Evolutionary conservation across 345 rosid genomes (phyloP), one percentile per base, ranked within the genome.

Genomic region (Eucalyptus brandiana): DNA sequence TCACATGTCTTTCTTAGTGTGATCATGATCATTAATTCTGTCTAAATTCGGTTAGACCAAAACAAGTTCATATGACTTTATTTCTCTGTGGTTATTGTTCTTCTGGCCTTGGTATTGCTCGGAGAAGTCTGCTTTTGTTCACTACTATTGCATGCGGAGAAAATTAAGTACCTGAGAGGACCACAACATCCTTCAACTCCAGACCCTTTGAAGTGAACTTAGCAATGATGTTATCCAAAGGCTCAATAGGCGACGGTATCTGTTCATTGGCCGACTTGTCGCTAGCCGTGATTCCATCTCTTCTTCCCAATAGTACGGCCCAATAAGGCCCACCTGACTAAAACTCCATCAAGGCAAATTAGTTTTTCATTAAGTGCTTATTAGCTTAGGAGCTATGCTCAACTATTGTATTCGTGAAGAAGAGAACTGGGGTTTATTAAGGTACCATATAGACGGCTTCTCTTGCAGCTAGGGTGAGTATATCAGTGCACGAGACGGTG

Each of bases 281-380:
- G 69, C 96, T 96, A 9, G 99, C 99, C 8, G 92, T 95, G 40
- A 90, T 53, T 23, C 96, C 96, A 91, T 97, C 99, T 89, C 91
- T 89, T 85, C 97, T 87, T 40, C 99, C 99, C 81, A 97, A 90
- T 40, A 91, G 90, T 54, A 97, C 93, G 6, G 90, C 80, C 98
- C 98, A 97, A 89, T 53, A 93, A 13, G 97, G 96, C 14, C 98
- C 99, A 89, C 97, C 97, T 12, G 97, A 91, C 99, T 97, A 60
- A 60, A 89, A 90, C 54, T n/a, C 87, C 53, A 87, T 80, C 14
- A 5, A 15, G 45, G 47, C 56, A 53, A 62, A 50, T 87, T 18
- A 88, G 28, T 69, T 44, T 32, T 30, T 37, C 42, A 11, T 5
- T 21, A 19, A 37, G 83, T 37, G 28, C 28, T 7, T 21, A 76